Percentiles rank a stretch among this genome's conserved stretches.
phyloP scores from a whole-genome alignment of 305 asterid species.

The Ajuga reptans region DNA sequence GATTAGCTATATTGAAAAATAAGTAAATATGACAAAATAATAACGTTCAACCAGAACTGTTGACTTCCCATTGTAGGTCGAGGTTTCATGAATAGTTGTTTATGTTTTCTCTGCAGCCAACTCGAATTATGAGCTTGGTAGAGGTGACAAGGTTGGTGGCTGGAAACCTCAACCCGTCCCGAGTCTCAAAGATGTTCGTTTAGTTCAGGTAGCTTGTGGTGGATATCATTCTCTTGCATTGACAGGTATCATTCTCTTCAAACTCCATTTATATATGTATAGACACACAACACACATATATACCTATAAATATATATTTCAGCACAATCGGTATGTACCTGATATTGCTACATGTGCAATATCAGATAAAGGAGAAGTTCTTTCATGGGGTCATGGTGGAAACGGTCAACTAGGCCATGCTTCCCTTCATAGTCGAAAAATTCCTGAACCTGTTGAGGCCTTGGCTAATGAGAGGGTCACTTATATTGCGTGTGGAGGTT shows the following conservation, averaged over 20 bases:
- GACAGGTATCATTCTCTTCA: constrained; percentile 43
- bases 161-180: constrained; percentile 89
- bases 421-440: constrained; percentile 56
- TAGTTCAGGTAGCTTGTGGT: constrained; percentile 83
- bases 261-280: too few relatives aligned
- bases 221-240: constrained; percentile 97
- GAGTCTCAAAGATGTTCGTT: constrained; percentile 55
- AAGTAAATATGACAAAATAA: background rate
- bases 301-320: background rate
- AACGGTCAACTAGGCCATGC: constrained; percentile 89
- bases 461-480: constrained; percentile 59
- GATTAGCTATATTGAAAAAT: background rate
- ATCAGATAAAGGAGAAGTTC: constrained; percentile 77
- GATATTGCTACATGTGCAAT: constrained; percentile 17
- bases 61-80: constrained; percentile 8
- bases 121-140: constrained; percentile 93
- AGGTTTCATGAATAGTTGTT: constrained; percentile 2
- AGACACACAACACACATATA: background rate
- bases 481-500: constrained; percentile 83
- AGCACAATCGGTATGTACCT: background rate
- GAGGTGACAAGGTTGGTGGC: constrained; percentile 83
- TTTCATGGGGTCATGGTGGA: constrained; percentile 98
- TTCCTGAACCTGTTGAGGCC: constrained; percentile 63
- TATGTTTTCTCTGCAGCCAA: constrained; percentile 49
- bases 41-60: background rate